These are phyloP conservation scores for Mortierella sp. DNA, from an alignment of 371 early-diverging fungal species.

Conservation along the genomic window DNA sequence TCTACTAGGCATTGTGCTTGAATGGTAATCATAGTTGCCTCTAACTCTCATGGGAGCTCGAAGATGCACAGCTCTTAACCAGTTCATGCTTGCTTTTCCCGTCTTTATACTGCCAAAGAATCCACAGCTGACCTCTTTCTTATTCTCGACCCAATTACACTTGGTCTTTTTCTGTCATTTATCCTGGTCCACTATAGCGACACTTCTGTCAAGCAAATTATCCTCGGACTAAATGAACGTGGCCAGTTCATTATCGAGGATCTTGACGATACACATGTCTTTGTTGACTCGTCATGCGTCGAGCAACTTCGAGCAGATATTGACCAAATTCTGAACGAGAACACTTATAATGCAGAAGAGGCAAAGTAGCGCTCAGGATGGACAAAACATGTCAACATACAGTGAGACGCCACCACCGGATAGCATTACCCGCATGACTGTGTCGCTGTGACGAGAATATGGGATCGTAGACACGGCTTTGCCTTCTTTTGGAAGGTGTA, in stretches of 20 bases:
- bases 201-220: conserved; percentile 83
- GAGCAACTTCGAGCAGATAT: conserved; percentile 72
- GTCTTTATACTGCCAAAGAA: not conserved
- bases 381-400: no score
- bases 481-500: no score
- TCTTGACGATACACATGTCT: conserved; percentile 87
- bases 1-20: conserved; percentile 30
- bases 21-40: conserved; percentile 22
- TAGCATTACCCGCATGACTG: no score
- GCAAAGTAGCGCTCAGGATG: not conserved
- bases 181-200: no score
- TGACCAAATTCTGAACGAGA: conserved; percentile 82
- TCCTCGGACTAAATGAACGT: conserved; percentile 77
- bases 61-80: not conserved
- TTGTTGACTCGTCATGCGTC: conserved; percentile 77
- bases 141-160: not conserved
- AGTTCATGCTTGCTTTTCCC: not conserved
- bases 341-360: conserved; percentile 69
- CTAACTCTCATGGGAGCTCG: no score
- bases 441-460: no score
- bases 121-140: not conserved
- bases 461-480: no score
- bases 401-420: no score
- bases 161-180: not conserved
- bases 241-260: conserved; percentile 87